Percentiles rank a stretch among this genome's conserved stretches.
Conservation (phyloP, 495 filamentous ascomycete genomes). For the Podospora sp. region DNA sequence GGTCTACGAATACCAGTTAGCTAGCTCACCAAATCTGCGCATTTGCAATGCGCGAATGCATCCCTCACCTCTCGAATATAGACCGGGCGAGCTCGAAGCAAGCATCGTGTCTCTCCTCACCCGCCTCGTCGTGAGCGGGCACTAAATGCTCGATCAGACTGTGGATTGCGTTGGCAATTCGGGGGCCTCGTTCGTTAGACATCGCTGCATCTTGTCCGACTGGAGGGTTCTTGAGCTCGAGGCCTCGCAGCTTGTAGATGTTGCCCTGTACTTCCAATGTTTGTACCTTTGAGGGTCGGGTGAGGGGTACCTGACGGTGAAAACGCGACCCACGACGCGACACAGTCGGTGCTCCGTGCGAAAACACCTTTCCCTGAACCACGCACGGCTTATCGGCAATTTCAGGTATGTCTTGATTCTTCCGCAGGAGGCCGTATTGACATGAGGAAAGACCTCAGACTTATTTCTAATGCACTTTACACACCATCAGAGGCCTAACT, state of each 20-base stretch:
- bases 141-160: conserved; percentile 59
- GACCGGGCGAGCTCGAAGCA: conserved; percentile 54
- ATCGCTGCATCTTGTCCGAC: conserved; percentile 44
- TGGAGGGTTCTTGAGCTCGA: background rate
- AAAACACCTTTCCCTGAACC: too few relatives aligned
- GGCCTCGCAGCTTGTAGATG: background rate
- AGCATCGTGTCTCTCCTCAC: conserved; percentile 54
- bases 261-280: too few relatives aligned
- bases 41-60: background rate
- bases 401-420: too few relatives aligned
- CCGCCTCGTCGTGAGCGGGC: conserved; percentile 50
- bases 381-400: too few relatives aligned
- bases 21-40: background rate
- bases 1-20: conserved; percentile 31
- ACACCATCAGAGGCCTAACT: too few relatives aligned
- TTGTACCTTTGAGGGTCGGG: too few relatives aligned
- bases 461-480: too few relatives aligned
- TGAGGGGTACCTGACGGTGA: too few relatives aligned
- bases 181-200: conserved; percentile 46
- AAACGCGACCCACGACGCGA: too few relatives aligned
- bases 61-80: conserved; percentile 53
- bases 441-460: too few relatives aligned
- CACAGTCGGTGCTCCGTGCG: too few relatives aligned
- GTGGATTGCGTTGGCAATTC: conserved; percentile 57
- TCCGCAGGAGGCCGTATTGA: too few relatives aligned